Evolutionary conservation across 2,329 filamentous ascomycete genomes (phyloP), one percentile per base, ranked within the genome.

Genomic region (Alternaria tenuissima): DNA sequence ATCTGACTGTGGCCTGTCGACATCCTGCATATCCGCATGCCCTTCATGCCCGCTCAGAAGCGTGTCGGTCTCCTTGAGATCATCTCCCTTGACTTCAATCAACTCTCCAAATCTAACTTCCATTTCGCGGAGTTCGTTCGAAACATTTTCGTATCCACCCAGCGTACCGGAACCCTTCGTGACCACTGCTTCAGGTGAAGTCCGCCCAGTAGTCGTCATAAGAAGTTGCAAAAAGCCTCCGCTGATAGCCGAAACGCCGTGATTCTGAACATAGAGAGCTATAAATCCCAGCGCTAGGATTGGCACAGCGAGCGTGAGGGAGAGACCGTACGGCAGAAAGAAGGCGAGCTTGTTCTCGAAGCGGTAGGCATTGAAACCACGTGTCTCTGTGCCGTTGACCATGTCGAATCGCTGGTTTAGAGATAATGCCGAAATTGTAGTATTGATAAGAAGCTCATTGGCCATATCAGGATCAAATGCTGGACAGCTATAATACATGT

Each of bases 231-330:
- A 4, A 4, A 47, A 47, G 1, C 43, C 43, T 8, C 43, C 43
- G 20, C 2, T 14, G 11, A 32, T 47, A 1, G 43, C 26, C 4
- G 26, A 18, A 0, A 47, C 43, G 6, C 43, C 43, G 7, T 32
- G 9, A 1, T 47, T n/a, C 0, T 30, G 26, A 11, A 11, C 1
- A 0, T 30, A 30, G 9, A 47, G 43, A 4, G 43, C 43, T 16
- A 20, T 0, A 1, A 47, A 11, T 1, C 43, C 43, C 7, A 47
- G 11, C 1, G 1, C 6, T 6, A 47, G 6, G 5, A 47, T 8
- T 3, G 43, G 43, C 3, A 47, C 7, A 0, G 26, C 11, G 0
- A 47, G n/a, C 1, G 11, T 3, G 0, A 47, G 43, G 1, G 16
- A 47, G 0, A 47, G 6, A 3, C 43, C n/a, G n/a, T 47, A 47